These are phyloP conservation scores for Neurospora sp. DNA, from an alignment of 495 filamentous ascomycete genomes.

Conservation along the genomic window DNA sequence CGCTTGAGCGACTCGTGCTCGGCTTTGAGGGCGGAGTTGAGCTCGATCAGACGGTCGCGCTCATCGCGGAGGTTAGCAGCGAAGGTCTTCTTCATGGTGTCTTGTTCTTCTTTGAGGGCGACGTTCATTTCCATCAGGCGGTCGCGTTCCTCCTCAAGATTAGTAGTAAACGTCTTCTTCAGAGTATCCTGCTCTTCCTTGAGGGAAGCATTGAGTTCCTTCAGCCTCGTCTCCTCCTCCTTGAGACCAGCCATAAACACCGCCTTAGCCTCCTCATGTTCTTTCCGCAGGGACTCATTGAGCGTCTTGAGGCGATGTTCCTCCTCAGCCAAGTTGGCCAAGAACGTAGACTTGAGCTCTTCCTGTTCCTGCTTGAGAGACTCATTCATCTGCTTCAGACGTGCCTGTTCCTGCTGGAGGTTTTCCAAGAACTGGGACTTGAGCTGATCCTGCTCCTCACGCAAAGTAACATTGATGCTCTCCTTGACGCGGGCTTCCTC, in stretches of 20 bases:
- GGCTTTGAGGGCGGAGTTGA: constrained; percentile 41
- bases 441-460: constrained; percentile 38
- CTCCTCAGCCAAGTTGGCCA: constrained; percentile 7
- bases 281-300: constrained; percentile 4
- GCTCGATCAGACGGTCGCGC: constrained; percentile 59
- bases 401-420: constrained; percentile 14
- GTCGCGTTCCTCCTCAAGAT: constrained; percentile 17
- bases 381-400: constrained; percentile 13
- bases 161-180: constrained; percentile 13
- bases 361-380: constrained; percentile 9
- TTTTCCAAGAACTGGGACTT: constrained; percentile 18
- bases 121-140: constrained; percentile 16
- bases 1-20: constrained; percentile 31
- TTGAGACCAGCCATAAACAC: constrained; percentile 27
- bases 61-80: constrained; percentile 50
- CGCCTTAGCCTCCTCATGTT: constrained; percentile 12
- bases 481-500: constrained; percentile 34
- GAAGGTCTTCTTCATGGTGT: constrained; percentile 66
- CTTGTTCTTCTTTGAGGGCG: constrained; percentile 58
- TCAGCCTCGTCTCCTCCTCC: constrained; percentile 53
- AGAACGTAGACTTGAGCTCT: constrained; percentile 5
- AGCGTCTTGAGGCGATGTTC: constrained; percentile 2
- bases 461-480: constrained; percentile 34
- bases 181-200: constrained; percentile 19
- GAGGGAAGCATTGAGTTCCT: constrained; percentile 16